Base-by-base conservation (phyloP, 2,329 filamentous ascomycete species). In the Alternaria atra region DNA sequence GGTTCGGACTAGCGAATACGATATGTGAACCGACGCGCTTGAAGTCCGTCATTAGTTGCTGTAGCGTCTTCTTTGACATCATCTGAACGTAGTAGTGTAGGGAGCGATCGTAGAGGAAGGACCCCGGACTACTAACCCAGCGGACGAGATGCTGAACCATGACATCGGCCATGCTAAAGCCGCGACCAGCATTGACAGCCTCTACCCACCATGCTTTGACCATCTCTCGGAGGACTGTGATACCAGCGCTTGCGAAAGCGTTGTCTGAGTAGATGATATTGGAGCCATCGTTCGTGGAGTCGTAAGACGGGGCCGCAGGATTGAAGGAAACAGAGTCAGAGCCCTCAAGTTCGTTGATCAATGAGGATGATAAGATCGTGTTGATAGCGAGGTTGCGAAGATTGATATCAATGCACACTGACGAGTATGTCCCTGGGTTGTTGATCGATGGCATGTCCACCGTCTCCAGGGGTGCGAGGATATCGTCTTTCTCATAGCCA, bases 181-280 rank as follows among this genome's bases (percentile, higher is more conserved):
- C 69, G 17, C 65, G 64, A 71, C 92, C 96, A 37, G 93, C 93
- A 63, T 88, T 89, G 75, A 92, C 95, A 6, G 95, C 96, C 78
- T 99, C 94, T 1, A 90, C 87, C 95, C 95, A 99, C 96, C 96
- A 99, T 3, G 92, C 88, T 78, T 97, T 97, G 69, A 99, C 95
- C 94, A 99, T 97, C 71, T 98, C 96, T 13, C 95, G 90, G 4
- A 99, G 84, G 0, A 99, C 95, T 6, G 90, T 87, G 5, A 98
- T 91, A 55, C 93, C 92, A 3, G 94, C 93, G 51, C 93, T 91
- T n/a, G 94, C 90, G 76, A 99, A 99, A 0, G 94, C 92, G 61
- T 91, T 95, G 64, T 97, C 93, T 0, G 93, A 92, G 63, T 92
- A 91, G 6, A 97, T 86, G 17, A 90, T 85, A 61, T 90, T 90